Evolutionary conservation across 805 yeast genomes (phyloP).

Genomic region (Zygoascus tannicola): DNA sequence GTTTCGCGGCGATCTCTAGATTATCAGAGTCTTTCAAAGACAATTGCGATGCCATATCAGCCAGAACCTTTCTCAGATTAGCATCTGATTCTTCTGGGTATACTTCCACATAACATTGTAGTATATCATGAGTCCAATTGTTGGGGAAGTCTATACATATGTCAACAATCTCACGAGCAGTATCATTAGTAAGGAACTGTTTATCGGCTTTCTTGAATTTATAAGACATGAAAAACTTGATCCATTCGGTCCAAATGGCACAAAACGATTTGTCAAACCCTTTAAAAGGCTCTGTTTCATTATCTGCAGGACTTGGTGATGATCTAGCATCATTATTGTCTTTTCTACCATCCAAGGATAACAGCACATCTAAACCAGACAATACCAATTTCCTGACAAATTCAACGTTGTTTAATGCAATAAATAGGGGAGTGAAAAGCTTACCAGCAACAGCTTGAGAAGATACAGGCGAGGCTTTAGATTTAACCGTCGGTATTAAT

Average conservation of each 20-base stretch:
- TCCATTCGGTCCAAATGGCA: slow-evolving; percentile 7
- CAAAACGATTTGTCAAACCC: background rate
- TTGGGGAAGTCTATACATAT: slow-evolving; percentile 5
- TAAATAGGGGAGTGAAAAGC: slow-evolving; percentile 15
- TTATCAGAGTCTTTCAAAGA: background rate
- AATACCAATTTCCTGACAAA: slow-evolving; percentile 7
- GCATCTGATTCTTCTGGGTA: background rate
- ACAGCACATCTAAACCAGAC: slow-evolving; percentile 6
- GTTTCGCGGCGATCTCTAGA: background rate
- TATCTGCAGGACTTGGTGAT: background rate
- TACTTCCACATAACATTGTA: background rate
- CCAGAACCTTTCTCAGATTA: background rate
- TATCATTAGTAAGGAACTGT: slow-evolving; percentile 3
- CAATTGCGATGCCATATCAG: slow-evolving; percentile 7
- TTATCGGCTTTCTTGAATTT: background rate
- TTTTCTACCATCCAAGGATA: background rate
- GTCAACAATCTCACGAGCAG: slow-evolving; percentile 1
- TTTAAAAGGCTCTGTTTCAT: background rate
- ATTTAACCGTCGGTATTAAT: slow-evolving; percentile 22
- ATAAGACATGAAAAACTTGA: slow-evolving; percentile 4
- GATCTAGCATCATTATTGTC: background rate
- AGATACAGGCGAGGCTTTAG: background rate
- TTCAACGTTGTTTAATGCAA: slow-evolving; percentile 9
- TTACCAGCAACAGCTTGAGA: slow-evolving; percentile 4
- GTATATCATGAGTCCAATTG: slow-evolving; percentile 1